Percentiles rank a stretch among this genome's conserved stretches.
Conservation (phyloP, 2,329 filamentous ascomycete genomes). For the Pseudodiploospora longispora region DNA sequence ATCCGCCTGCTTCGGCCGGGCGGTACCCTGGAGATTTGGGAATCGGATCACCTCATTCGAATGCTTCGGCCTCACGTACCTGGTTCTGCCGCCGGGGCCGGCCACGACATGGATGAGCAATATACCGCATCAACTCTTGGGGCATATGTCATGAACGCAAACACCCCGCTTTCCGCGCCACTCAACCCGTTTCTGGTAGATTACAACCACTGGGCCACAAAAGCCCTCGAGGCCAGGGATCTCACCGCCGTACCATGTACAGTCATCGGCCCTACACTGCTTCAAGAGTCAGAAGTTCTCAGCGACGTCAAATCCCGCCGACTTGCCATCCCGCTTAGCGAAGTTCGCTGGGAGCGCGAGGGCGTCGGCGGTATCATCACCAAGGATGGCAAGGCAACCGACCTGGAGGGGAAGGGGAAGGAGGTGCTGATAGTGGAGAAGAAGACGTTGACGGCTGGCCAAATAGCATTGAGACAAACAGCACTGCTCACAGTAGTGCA, state of each 20-base stretch:
- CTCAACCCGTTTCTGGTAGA: slow-evolving; percentile 76
- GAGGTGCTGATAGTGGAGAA: slow-evolving; percentile 31
- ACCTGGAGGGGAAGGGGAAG: slow-evolving; percentile 42
- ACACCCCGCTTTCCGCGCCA: slow-evolving; percentile 72
- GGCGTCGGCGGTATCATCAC: slow-evolving; percentile 56
- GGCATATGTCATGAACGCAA: slow-evolving; percentile 74
- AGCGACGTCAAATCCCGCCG: slow-evolving; percentile 64
- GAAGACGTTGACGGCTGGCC: slow-evolving; percentile 55
- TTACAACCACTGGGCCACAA: slow-evolving; percentile 75
- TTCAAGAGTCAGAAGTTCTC: slow-evolving; percentile 71
- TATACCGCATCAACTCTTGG: slow-evolving; percentile 62
- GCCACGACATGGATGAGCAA: slow-evolving; percentile 42
- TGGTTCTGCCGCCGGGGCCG: slow-evolving; percentile 25
- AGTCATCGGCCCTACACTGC: slow-evolving; percentile 63
- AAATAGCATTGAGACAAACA: slow-evolving; percentile 66
- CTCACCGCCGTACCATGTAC: slow-evolving; percentile 72
- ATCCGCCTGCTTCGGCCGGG: slow-evolving; percentile 69
- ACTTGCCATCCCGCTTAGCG: slow-evolving; percentile 77
- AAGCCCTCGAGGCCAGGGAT: slow-evolving; percentile 63
- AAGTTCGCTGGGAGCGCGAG: slow-evolving; percentile 81
- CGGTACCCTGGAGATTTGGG: slow-evolving; percentile 81
- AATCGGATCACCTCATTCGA: slow-evolving; percentile 75
- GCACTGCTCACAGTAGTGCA: slow-evolving; percentile 76
- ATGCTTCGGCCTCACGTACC: slow-evolving; percentile 74
- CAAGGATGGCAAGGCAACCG: slow-evolving; percentile 51